These are phyloP conservation scores for Gracilaria gracilis DNA, from an alignment of 23 red algal genomes.

Conservation along the genomic window DNA sequence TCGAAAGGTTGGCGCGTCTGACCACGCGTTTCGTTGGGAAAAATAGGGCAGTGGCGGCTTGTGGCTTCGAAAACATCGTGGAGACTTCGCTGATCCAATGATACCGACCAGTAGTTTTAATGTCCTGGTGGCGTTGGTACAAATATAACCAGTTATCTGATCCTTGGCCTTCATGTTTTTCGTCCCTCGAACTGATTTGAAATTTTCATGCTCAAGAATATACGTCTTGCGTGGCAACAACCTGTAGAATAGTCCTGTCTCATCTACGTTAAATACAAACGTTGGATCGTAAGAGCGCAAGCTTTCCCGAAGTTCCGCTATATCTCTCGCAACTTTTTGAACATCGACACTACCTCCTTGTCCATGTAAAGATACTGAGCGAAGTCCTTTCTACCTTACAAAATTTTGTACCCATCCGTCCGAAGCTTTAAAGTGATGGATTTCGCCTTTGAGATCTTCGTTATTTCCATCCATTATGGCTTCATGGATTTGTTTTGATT, in stretches of 20 bases:
- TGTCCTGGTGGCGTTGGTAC: neutral
- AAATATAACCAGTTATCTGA: conserved; percentile 6
- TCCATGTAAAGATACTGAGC: conserved; percentile 7
- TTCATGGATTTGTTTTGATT: neutral
- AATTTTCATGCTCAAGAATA: neutral
- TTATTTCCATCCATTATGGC: neutral
- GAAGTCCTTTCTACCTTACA: neutral
- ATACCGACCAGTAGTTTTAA: neutral
- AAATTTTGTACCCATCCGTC: neutral
- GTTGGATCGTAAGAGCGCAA: neutral
- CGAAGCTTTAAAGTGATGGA: neutral
- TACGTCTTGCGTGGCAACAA: neutral
- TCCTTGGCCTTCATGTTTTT: no score
- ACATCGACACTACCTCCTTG: neutral
- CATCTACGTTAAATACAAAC: conserved; percentile 1
- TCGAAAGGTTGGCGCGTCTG: no score
- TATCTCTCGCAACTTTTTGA: neutral
- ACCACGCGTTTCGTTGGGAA: no score
- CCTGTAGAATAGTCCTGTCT: conserved; percentile 41
- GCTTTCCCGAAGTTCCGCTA: neutral
- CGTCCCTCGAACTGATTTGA: neutral
- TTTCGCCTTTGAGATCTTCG: neutral
- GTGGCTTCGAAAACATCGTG: neutral
- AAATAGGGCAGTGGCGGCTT: conserved; percentile 21
- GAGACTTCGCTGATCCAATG: conserved; percentile 9